Conservation (phyloP, 140 eudicot species). For the Oenanthe javanica region DNA sequence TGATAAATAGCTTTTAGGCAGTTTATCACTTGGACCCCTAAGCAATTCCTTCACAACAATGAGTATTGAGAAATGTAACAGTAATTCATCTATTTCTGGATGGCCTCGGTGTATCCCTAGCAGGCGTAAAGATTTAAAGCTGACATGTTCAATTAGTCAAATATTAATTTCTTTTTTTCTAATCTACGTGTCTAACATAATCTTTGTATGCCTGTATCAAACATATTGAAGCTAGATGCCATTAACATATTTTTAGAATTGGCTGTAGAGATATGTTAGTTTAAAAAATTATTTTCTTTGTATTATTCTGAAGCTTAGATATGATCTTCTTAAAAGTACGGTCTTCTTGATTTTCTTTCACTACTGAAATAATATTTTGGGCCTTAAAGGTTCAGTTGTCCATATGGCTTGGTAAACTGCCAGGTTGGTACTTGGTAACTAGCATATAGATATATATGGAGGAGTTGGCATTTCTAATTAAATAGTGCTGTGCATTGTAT, state of each 20-base stretch:
- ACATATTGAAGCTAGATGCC: background rate
- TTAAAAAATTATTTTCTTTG: background rate
- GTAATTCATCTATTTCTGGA: background rate
- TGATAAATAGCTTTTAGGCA: background rate
- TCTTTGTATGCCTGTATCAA: background rate
- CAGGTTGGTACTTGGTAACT: background rate
- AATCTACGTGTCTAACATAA: background rate
- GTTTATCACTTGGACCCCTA: background rate
- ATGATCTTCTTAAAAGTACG: background rate
- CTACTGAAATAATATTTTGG: background rate
- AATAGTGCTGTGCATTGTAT: constrained; percentile 6
- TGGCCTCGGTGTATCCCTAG: background rate
- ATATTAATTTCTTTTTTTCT: background rate
- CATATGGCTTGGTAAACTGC: background rate
- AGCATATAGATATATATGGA: background rate
- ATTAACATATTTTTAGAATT: background rate
- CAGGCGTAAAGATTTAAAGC: background rate
- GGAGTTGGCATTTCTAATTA: background rate
- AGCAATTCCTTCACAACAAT: background rate
- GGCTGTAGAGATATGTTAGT: background rate
- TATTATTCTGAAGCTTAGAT: background rate
- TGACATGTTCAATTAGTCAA: background rate
- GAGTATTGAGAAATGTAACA: background rate
- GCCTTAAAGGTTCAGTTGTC: background rate
- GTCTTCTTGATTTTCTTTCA: background rate